Evolutionary conservation across 1,284 basidiomycete genomes (phyloP).

Genomic region (Singerocomus inundabilis): DNA sequence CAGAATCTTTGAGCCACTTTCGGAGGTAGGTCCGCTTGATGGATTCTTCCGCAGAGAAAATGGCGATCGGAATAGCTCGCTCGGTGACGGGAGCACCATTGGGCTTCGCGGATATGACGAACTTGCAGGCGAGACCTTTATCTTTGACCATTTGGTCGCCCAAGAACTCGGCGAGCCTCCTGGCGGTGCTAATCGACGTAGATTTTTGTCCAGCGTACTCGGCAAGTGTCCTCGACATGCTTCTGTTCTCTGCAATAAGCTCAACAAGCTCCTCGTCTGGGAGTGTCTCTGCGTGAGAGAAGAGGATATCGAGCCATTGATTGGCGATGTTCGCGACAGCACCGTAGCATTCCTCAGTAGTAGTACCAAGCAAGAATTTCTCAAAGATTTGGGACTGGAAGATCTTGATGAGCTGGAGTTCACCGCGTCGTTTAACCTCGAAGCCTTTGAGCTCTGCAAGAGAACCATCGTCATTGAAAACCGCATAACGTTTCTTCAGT

Average conservation of each 20-base stretch:
- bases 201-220: conserved; percentile 98
- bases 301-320: conserved; percentile 97
- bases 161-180: conserved; percentile 93
- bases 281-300: conserved; percentile 81
- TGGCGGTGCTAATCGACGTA: conserved; percentile 96
- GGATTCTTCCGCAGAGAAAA: conserved; percentile 93
- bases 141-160: conserved; percentile 99
- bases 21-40: conserved; percentile 91
- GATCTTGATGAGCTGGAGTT: conserved; percentile 98
- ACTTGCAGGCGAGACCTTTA: conserved; percentile 98
- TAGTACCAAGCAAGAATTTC: conserved; percentile 91
- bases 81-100: conserved; percentile 95
- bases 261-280: conserved; percentile 94
- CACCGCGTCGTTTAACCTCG: conserved; percentile 97
- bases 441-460: conserved; percentile 98
- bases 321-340: conserved; percentile 94
- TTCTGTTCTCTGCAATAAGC: conserved; percentile 97
- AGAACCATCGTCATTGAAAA: conserved; percentile 98
- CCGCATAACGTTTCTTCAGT: conserved; percentile 98
- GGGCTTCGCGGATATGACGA: conserved; percentile 96
- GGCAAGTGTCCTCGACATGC: conserved; percentile 95
- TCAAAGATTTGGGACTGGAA: conserved; percentile 99
- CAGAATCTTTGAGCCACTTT: conserved; percentile 96
- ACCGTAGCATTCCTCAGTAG: conserved; percentile 93
- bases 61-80: conserved; percentile 96